A percentile compares a stretch with the other conserved stretches of the same genome.
Conservation (phyloP, 768 basidiomycete species). For the Boletus rubescentipes region DNA sequence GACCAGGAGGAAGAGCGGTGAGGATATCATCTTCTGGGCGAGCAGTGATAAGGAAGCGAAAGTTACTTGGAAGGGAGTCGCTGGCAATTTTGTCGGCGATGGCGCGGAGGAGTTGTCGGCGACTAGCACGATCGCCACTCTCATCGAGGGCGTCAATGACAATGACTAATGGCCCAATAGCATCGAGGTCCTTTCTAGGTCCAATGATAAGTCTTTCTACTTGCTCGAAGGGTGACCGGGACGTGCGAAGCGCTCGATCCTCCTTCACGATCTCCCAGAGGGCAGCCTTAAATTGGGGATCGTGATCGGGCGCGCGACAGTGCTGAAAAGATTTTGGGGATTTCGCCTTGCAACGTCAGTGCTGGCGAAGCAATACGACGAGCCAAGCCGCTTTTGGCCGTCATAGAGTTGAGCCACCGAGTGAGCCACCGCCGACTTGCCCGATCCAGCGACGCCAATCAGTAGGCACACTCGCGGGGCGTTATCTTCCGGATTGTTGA, state of each 20-base stretch:
- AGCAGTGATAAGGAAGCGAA: slow-evolving; percentile 16
- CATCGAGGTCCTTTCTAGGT: slow-evolving; percentile 14
- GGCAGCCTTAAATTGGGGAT: slow-evolving; percentile 12
- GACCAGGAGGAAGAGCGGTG: slow-evolving; percentile 10
- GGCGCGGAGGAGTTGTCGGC: slow-evolving; percentile 14
- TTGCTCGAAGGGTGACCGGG: slow-evolving; percentile 5
- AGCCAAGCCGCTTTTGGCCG: slow-evolving; percentile 16
- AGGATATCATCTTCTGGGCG: slow-evolving; percentile 6
- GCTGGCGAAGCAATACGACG: slow-evolving; percentile 21
- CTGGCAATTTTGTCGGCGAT: neutral
- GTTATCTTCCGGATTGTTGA: neutral
- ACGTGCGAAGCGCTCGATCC: slow-evolving; percentile 4
- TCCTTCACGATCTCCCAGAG: slow-evolving; percentile 6
- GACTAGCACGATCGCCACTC: slow-evolving; percentile 8
- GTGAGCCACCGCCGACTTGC: slow-evolving; percentile 1
- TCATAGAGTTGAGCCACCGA: slow-evolving; percentile 15
- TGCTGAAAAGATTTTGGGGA: slow-evolving; percentile 20
- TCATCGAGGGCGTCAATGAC: slow-evolving; percentile 32
- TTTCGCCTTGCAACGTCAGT: neutral
- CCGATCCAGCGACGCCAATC: too few relatives aligned
- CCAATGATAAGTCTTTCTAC: slow-evolving; percentile 21
- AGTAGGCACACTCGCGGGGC: too few relatives aligned
- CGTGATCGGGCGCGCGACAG: slow-evolving; percentile 24
- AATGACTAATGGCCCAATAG: slow-evolving; percentile 26
- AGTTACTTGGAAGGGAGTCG: slow-evolving; percentile 6